A percentile compares a stretch with the other conserved stretches of the same genome.
Conservation (phyloP, 441 rosid species). For the Omphalea diandra region DNA sequence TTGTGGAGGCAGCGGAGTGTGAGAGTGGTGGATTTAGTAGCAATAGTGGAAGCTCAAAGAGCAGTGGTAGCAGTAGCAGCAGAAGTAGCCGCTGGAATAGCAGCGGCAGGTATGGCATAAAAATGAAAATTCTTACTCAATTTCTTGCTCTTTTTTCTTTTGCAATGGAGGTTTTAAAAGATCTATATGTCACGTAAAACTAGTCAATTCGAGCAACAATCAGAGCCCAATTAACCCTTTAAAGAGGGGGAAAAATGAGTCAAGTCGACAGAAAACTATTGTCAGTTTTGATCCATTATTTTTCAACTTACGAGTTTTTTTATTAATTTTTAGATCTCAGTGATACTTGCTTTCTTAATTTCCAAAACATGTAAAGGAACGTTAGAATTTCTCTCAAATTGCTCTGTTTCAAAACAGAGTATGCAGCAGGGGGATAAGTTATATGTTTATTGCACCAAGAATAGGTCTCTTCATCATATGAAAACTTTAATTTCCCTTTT, state of each 20-base stretch:
- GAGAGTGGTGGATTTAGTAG: slow-evolving; percentile 45
- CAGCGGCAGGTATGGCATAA: slow-evolving; percentile 31
- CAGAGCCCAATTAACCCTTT: no score
- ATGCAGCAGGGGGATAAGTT: not conserved
- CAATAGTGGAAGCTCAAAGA: slow-evolving; percentile 47
- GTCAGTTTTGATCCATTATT: no score
- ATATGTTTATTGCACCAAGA: not conserved
- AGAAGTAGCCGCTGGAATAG: slow-evolving; percentile 41
- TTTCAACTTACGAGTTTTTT: not conserved
- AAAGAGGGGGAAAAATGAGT: no score
- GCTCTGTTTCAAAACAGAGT: not conserved
- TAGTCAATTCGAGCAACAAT: no score
- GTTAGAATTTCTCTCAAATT: not conserved
- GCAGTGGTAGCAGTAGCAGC: slow-evolving; percentile 46
- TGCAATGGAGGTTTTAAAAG: not conserved
- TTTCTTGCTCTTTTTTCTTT: not conserved
- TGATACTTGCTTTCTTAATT: not conserved
- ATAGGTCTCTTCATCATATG: no score
- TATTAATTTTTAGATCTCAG: not conserved
- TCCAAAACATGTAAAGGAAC: not conserved
- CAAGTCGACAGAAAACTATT: no score
- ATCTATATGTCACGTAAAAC: no score
- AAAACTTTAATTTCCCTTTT: not conserved
- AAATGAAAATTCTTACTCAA: not conserved
- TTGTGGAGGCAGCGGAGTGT: slow-evolving; percentile 30